Evolutionary conservation across 2,329 filamentous ascomycete species (phyloP), one percentile per base, ranked within the genome.

Genomic region (Epichloe sibirici): DNA sequence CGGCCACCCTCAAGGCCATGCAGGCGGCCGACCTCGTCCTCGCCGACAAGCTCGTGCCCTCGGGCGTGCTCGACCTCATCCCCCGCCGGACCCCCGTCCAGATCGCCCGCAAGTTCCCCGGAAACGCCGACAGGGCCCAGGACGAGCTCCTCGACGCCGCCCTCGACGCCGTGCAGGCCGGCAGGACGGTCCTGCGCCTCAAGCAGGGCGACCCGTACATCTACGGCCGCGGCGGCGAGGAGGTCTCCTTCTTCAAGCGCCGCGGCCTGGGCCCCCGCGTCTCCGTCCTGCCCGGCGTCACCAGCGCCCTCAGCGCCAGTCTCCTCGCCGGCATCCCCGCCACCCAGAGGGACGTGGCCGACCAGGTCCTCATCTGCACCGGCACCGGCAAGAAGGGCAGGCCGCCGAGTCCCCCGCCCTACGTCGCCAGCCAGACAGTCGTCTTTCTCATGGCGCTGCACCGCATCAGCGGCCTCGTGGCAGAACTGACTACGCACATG

Each of bases 141-240:
- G 83, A 90, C 63, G 93, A 98, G 68, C 81, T 98, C 4, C 78
- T 95, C 3, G 77, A 83, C 51, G 77, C 88, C 60, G 93, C 89
- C 0, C 74, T 95, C 2, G 79, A 80, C 3, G 89, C 82, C 2
- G 74, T 75, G 15, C 65, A 62, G 5, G 68, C 69, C 21, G 93
- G 93, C 12, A 82, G 87, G 65, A 86, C 81, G 1, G 93, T 98
- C 0, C 75, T 98, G 37, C 80, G 93, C 3, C 75, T 98, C 45
- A 98, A 98, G 71, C 93, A 98, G 66, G 93, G 93, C 45, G 93
- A 98, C 63, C 93, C 93, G 0, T 98, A 95, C 69, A 81, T 98
- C 40, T 98, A 97, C 68, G 93, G 93, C 40, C 83, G 93, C 40
- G 93, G 93, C 52, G 93, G 89, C 37, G 93, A 98, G 66, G 93